These are phyloP conservation scores for Alliaria petiolata DNA, from an alignment of 345 rosid genomes.

Conservation along the genomic window DNA sequence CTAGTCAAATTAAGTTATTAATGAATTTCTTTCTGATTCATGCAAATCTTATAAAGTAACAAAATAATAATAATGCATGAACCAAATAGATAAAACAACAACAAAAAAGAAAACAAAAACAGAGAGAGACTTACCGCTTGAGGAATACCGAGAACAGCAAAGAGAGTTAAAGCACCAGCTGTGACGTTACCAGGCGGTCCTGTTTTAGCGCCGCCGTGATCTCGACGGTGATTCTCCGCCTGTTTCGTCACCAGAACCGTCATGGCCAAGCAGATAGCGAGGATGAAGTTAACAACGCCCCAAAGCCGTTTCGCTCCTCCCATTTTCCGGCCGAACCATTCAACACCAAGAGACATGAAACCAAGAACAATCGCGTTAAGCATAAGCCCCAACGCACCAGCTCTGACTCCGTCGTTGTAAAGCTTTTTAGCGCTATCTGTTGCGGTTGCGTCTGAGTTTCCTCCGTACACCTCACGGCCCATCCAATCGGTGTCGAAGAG, in stretches of 20 bases:
- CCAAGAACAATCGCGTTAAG: constrained; percentile 72
- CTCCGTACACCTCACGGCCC: constrained; percentile 93
- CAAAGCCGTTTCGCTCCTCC: constrained; percentile 60
- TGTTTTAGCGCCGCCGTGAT: constrained; percentile 23
- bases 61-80: not conserved
- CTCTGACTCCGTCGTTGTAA: constrained; percentile 66
- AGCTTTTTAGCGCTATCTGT: not conserved
- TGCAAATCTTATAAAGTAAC: too few relatives aligned
- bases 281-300: constrained; percentile 66
- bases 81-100: not conserved
- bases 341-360: constrained; percentile 54
- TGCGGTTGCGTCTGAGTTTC: constrained; percentile 37
- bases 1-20: not conserved
- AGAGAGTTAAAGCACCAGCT: constrained; percentile 57
- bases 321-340: constrained; percentile 36
- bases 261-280: constrained; percentile 53
- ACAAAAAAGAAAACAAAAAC: not conserved
- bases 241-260: constrained; percentile 55
- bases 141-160: constrained; percentile 74
- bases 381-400: constrained; percentile 83
- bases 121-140: constrained; percentile 48
- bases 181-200: constrained; percentile 48
- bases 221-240: constrained; percentile 48
- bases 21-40: not conserved
- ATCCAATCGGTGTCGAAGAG: constrained; percentile 89